Evolutionary conservation across 371 early-diverging fungal genomes (phyloP), one percentile per base, ranked within the genome.

Genomic region (Mucor irregularis): DNA sequence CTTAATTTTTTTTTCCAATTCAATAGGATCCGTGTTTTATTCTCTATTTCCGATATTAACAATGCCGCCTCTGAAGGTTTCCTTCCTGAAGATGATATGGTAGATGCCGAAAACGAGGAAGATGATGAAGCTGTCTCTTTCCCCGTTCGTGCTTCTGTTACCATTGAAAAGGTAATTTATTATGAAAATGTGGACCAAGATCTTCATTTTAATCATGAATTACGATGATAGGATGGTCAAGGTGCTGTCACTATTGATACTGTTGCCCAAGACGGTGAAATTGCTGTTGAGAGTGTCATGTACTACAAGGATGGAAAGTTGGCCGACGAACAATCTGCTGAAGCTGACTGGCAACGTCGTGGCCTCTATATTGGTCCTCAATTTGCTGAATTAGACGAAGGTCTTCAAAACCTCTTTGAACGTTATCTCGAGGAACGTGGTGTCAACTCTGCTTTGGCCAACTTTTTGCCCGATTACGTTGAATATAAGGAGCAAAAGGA

Each of bases 401-500:
- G 78, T 42, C 79, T 94, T 51, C 91, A 94, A 84, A 82, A 82
- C 28, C 70, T 79, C 33, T 88, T 94, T 74, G 92, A 92, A 66
- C 79, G 82, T 59, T 96, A 85, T 74, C 78, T 96, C 53, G 88
- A 88, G 52, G 95, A 92, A 72, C 90, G 94, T 56, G 91, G 91
- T 43, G 80, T 96, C 49, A 86, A 91, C 59, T 75, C 86, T 22
- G 85, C 77, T 10, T 78, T 94, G 19, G 89, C 92, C 29, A 80
- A 84, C 66, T 92, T 94, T 63, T 82, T 96, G 48, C 89, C 91
- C 49, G 82, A 75, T 58, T 96, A 90, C 70, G 84, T 94, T 58
- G 93, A 92, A 75, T 81, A 80, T 83, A 96, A 95, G 83, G 96
- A 96, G 73, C 95, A 94, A 82, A 74, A 80, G 54, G 96, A 96